These are phyloP conservation scores for Naumovozyma castellii DNA, from an alignment of 805 yeast genomes.

Conservation along the genomic window DNA sequence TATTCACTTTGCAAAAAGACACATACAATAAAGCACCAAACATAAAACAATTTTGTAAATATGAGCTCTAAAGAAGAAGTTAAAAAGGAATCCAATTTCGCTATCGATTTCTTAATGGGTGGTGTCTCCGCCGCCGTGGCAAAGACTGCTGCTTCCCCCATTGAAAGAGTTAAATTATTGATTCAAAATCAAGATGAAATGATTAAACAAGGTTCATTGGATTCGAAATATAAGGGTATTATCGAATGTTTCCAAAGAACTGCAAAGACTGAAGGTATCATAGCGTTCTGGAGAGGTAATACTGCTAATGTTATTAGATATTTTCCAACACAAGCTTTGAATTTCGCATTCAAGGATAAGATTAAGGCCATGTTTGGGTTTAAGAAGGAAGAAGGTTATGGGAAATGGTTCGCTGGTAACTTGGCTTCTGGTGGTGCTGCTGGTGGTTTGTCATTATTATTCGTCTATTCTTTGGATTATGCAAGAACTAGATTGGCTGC, in stretches of 20 bases:
- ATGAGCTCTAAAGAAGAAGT: neutral
- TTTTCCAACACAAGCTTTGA: slow-evolving; percentile 98
- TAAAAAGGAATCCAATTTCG: neutral
- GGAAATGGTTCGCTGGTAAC: slow-evolving; percentile 94
- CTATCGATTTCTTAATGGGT: slow-evolving; percentile 75
- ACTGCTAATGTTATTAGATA: slow-evolving; percentile 97
- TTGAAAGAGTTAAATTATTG: slow-evolving; percentile 91
- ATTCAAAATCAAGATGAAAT: slow-evolving; percentile 98
- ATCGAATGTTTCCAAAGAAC: slow-evolving; percentile 91
- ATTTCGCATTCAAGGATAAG: slow-evolving; percentile 97
- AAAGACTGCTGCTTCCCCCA: slow-evolving; percentile 96
- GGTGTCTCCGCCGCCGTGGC: slow-evolving; percentile 97
- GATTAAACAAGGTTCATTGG: slow-evolving; percentile 94
- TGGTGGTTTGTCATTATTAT: slow-evolving; percentile 49
- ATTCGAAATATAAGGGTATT: slow-evolving; percentile 81
- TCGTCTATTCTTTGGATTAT: slow-evolving; percentile 72
- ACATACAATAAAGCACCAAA: no score
- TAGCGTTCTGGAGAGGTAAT: slow-evolving; percentile 98
- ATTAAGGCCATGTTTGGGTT: slow-evolving; percentile 92
- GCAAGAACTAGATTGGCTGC: slow-evolving; percentile 99
- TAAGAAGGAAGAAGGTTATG: slow-evolving; percentile 92
- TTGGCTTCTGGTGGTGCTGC: slow-evolving; percentile 98
- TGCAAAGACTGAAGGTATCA: slow-evolving; percentile 84
- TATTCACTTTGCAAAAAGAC: no score
- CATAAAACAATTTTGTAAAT: no score